These are phyloP conservation scores for Chlorella sp. DNA, from an alignment of 139 green algal genomes.

Conservation along the genomic window DNA sequence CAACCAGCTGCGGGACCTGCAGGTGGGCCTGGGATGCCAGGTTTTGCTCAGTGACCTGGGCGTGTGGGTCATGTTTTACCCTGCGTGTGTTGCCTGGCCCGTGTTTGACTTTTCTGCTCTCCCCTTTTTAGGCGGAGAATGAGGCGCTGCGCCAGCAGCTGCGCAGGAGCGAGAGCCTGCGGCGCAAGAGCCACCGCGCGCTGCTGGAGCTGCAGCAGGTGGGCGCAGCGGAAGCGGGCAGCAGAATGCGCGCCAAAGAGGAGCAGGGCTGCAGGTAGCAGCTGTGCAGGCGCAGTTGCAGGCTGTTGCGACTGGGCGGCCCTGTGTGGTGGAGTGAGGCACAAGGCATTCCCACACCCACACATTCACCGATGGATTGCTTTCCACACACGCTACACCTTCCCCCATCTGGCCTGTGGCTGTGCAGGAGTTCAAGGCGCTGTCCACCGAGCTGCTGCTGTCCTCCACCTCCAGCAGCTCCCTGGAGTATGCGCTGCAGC, in stretches of 20 bases:
- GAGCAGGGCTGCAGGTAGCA: background rate
- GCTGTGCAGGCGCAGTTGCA: background rate
- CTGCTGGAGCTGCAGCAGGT: slow-evolving; percentile 36
- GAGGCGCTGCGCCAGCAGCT: slow-evolving; percentile 17
- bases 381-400: background rate
- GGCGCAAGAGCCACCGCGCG: slow-evolving; percentile 15
- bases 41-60: no score
- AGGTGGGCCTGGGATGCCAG: background rate
- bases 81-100: no score
- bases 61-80: no score
- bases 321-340: no score
- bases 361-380: background rate
- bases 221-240: background rate
- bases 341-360: no score
- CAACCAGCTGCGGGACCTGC: background rate
- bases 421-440: background rate
- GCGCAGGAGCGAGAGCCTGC: slow-evolving; percentile 34
- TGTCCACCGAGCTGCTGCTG: background rate
- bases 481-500: background rate
- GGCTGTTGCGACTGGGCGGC: no score
- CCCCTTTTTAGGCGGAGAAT: background rate
- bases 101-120: no score
- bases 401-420: background rate
- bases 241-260: no score
- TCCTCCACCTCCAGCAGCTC: no score